Conservation (phyloP, 345 rosid species). For the Nasturtium officinale region DNA sequence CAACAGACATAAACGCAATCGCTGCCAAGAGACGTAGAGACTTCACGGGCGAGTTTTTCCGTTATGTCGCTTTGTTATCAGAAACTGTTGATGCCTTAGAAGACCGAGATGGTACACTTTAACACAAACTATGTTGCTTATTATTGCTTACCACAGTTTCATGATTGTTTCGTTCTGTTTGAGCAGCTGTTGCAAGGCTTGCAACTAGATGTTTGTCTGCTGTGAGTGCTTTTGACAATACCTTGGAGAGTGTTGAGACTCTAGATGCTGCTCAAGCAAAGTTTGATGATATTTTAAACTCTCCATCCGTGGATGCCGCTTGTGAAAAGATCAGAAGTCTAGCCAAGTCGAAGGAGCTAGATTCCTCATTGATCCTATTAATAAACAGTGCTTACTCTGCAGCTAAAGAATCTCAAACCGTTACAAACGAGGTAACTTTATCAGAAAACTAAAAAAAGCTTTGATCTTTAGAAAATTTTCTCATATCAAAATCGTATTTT, state of each 20-base stretch:
- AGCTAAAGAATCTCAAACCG: slow-evolving; percentile 78
- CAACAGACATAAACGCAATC: slow-evolving; percentile 75
- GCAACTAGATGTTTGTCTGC: slow-evolving; percentile 88
- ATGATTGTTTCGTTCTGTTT: slow-evolving; percentile 9
- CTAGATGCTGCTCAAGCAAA: slow-evolving; percentile 83
- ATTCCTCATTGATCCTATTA: slow-evolving; percentile 81
- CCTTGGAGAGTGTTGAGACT: slow-evolving; percentile 69
- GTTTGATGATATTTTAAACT: slow-evolving; percentile 82
- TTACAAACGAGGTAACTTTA: slow-evolving; percentile 71
- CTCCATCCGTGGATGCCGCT: slow-evolving; percentile 71
- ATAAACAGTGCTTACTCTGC: slow-evolving; percentile 88
- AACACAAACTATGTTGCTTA: slow-evolving; percentile 5
- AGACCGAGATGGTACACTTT: slow-evolving; percentile 78
- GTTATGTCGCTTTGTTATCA: slow-evolving; percentile 61
- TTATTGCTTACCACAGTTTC: not conserved
- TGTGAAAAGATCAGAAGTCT: slow-evolving; percentile 87
- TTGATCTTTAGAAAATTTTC: not conserved
- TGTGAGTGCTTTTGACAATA: slow-evolving; percentile 75
- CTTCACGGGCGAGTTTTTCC: slow-evolving; percentile 80
- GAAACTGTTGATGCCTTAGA: slow-evolving; percentile 73
- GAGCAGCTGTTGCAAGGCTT: slow-evolving; percentile 77
- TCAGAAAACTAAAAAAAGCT: not conserved
- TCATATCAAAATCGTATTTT: not conserved
- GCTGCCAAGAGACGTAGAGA: slow-evolving; percentile 76
- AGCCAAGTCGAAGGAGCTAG: slow-evolving; percentile 84